These are phyloP conservation scores for Suhomyces maxii DNA, from an alignment of 1,139 yeast genomes.

Conservation along the genomic window DNA sequence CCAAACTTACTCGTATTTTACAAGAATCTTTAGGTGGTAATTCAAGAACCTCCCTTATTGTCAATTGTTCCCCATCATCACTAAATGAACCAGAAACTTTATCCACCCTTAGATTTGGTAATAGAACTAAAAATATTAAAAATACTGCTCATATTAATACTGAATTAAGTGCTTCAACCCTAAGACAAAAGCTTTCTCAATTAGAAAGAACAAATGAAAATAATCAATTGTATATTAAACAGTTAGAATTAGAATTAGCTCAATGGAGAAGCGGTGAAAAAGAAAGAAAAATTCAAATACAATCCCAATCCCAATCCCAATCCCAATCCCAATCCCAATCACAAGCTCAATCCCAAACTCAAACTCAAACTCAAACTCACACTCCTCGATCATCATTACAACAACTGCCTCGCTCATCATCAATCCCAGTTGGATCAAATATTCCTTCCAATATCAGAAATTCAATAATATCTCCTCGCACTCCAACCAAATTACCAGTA, in stretches of 20 bases:
- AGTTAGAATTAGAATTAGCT: slow-evolving; percentile 52
- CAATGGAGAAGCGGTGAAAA: slow-evolving; percentile 18
- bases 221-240: slow-evolving; percentile 42
- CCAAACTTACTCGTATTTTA: slow-evolving; percentile 77
- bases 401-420: slow-evolving; percentile 9
- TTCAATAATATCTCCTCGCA: slow-evolving; percentile 10
- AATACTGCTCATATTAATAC: slow-evolving; percentile 70
- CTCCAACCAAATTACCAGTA: slow-evolving; percentile 14
- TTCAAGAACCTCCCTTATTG: slow-evolving; percentile 74
- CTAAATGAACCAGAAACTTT: slow-evolving; percentile 67
- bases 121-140: slow-evolving; percentile 70
- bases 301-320: slow-evolving; percentile 5
- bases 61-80: slow-evolving; percentile 74
- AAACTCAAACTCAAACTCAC: slow-evolving; percentile 8
- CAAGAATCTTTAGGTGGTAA: slow-evolving; percentile 90
- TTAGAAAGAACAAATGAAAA: slow-evolving; percentile 50
- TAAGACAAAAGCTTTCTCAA: slow-evolving; percentile 49
- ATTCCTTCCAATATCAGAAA: slow-evolving; percentile 9
- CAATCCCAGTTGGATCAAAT: slow-evolving; percentile 8
- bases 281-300: slow-evolving; percentile 12
- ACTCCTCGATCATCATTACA: slow-evolving; percentile 3
- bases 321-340: slow-evolving; percentile 7
- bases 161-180: slow-evolving; percentile 60
- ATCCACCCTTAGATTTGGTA: slow-evolving; percentile 78
- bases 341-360: slow-evolving; percentile 9